phyloP scores from a whole-genome alignment of 164 flowering plant genomes.

The Kalanchoe fedtschenkoi region DNA sequence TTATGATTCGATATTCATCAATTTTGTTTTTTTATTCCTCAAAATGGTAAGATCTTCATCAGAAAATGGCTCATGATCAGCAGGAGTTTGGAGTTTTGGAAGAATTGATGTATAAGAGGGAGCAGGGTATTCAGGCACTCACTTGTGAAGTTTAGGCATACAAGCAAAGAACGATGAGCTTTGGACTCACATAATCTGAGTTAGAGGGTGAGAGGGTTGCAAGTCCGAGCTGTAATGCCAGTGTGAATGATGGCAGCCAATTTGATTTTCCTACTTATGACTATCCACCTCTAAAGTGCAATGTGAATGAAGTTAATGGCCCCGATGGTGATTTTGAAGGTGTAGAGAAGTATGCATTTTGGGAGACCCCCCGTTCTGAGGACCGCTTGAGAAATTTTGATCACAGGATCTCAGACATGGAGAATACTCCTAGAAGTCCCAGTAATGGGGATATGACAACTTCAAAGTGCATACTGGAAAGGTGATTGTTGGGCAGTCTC shows the following conservation, averaged over 20 bases:
- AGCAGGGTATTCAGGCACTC: background rate
- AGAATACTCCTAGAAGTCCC: background rate
- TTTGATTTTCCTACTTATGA: background rate
- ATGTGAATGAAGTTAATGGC: background rate
- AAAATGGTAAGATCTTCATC: too few species aligned
- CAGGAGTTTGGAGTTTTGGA: background rate
- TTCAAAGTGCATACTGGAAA: background rate
- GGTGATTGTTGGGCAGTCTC: background rate
- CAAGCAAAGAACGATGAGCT: background rate
- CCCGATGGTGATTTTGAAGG: background rate
- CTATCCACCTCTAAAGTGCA: background rate
- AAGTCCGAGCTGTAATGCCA: too few species aligned
- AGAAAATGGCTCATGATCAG: background rate
- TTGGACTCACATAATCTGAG: background rate
- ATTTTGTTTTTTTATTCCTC: too few species aligned
- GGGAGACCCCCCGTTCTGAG: background rate
- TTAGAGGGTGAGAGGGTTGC: background rate
- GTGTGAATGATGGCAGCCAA: background rate
- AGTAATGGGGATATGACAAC: background rate
- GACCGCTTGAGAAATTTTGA: background rate
- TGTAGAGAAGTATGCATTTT: background rate
- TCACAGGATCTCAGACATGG: background rate
- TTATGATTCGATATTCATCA: too few species aligned
- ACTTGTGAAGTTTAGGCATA: background rate
- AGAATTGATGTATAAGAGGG: background rate